phyloP scores from a whole-genome alignment of 2,329 filamentous ascomycete genomes.

The Colletotrichum horii region DNA sequence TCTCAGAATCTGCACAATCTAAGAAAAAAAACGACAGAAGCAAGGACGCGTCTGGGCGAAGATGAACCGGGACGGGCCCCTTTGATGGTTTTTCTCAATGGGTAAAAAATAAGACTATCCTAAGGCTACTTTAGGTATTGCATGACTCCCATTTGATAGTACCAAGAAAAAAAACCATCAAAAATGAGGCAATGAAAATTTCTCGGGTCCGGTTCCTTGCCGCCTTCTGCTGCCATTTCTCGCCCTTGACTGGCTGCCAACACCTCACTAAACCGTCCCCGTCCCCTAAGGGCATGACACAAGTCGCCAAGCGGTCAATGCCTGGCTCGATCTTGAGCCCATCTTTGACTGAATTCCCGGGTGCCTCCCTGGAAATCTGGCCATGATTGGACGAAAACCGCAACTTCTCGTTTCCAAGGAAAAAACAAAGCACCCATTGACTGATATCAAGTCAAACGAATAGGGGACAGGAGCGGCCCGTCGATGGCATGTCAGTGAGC shows the following conservation, averaged over 20 bases:
- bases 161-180: neutral
- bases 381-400: neutral
- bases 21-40: neutral
- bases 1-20: neutral
- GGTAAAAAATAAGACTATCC: neutral
- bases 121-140: neutral
- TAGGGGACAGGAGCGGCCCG: neutral
- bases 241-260: neutral
- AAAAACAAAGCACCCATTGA: neutral
- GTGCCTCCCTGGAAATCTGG: neutral
- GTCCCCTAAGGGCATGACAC: neutral
- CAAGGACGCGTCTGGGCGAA: neutral
- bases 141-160: neutral
- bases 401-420: neutral
- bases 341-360: neutral
- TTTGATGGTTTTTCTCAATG: neutral
- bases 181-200: slow-evolving; percentile 3
- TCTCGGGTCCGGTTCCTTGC: neutral
- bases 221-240: neutral
- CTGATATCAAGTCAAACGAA: neutral
- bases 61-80: neutral
- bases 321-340: neutral
- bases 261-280: neutral
- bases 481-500: slow-evolving; percentile 9
- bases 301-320: slow-evolving; percentile 5